Percentiles rank a stretch among this genome's conserved stretches.
Evolutionary conservation across 2,329 filamentous ascomycete species (phyloP).

Genomic region (Sporothrix mexicana): DNA sequence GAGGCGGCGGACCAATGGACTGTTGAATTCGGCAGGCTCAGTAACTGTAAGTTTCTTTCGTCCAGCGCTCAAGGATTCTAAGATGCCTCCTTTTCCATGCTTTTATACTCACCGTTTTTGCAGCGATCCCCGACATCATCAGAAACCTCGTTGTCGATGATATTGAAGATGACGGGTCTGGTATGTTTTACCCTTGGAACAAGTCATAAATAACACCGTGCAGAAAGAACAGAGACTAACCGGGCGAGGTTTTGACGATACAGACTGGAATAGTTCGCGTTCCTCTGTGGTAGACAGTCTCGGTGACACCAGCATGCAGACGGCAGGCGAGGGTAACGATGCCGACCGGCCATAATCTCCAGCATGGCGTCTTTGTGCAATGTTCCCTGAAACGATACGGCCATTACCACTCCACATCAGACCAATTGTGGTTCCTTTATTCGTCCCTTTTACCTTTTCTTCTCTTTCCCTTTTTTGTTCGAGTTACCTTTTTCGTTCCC

Average conservation of each 20-base stretch:
- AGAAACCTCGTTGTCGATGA: slow-evolving; percentile 62
- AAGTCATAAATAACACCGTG: background rate
- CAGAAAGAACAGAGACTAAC: slow-evolving; percentile 18
- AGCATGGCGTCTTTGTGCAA: background rate
- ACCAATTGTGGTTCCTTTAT: background rate
- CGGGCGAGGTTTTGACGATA: slow-evolving; percentile 31
- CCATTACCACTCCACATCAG: no score
- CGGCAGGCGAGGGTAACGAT: slow-evolving; percentile 49
- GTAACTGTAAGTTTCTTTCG: slow-evolving; percentile 43
- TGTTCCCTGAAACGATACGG: background rate
- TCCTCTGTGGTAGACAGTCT: slow-evolving; percentile 59
- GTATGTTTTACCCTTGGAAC: slow-evolving; percentile 51
- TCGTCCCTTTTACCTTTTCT: background rate
- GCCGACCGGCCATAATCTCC: slow-evolving; percentile 34
- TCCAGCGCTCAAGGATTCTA: background rate
- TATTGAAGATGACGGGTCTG: slow-evolving; percentile 63
- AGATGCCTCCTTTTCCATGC: slow-evolving; percentile 27
- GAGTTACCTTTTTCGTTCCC: background rate
- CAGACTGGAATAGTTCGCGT: slow-evolving; percentile 63
- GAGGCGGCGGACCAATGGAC: slow-evolving; percentile 41
- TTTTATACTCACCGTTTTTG: slow-evolving; percentile 42
- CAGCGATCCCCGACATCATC: slow-evolving; percentile 56
- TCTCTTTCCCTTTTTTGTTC: background rate
- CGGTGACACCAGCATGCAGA: slow-evolving; percentile 53
- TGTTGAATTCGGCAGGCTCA: slow-evolving; percentile 45